Base-by-base conservation (phyloP, 108 stramenopile species). In the Aurantiochytrium sp. region DNA sequence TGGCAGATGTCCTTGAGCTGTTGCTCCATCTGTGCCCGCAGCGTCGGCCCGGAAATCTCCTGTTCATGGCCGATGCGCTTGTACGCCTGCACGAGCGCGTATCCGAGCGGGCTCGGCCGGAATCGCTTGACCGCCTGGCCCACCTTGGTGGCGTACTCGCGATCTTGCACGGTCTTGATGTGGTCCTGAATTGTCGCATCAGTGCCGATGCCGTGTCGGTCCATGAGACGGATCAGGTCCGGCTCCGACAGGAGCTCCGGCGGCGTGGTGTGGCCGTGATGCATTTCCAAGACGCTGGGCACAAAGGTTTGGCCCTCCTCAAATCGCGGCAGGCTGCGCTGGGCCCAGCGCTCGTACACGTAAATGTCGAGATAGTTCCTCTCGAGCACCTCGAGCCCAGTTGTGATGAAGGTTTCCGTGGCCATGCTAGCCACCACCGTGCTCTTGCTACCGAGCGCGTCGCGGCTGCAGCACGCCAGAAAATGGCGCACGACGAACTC, bases 401-500 rank as follows among this genome's bases (percentile, higher is more conserved):
- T 54, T 1, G 92, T 88, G 5, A 59, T 50, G 55, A 93, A 93
- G 0, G 37, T 94, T 87, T 99, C 98, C 2, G 92, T 92, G 8
- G 93, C 96, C 69, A 97, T 95, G 87, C 92, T 90, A 22, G 96
- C 95, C 2, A 91, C 94, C 3, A 97, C 90, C 17, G 45, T 48
- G 22, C 97, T 98, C 89, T 96, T 95, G 55, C 94, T 89, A 21
- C 98, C 98, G 8, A 94, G 65, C 24, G 97, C 98, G 90, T 99
- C 99, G 85, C 95, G 88, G 34, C 97, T 95, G 89, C 99, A 99
- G 86, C 97, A 97, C 12, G 99, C 99, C n/a, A 99, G 91, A 86
- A 98, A 99, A 86, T 99, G 99, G 87, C 97, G 95, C 24, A 94
- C 94, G 19, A 99, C 93, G 50, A 98, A 92, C 48, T 91, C 94